Evolutionary conservation across 1,284 basidiomycete species (phyloP).

Genomic region (Prillingera fragicola): DNA sequence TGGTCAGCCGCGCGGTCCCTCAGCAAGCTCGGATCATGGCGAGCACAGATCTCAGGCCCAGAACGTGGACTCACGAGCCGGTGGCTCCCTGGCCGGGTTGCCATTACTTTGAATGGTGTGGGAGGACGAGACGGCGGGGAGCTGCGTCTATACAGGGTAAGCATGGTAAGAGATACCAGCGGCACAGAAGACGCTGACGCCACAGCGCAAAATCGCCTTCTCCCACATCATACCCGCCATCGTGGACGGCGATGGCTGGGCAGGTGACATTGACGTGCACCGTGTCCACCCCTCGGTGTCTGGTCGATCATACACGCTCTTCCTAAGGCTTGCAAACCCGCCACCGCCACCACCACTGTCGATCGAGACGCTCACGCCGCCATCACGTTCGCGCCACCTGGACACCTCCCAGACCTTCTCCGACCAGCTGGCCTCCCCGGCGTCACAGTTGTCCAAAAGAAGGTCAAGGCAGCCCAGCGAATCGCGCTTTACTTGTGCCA

Average conservation of each 20-base stretch:
- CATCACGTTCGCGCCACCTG: neutral
- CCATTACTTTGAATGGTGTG: constrained; percentile 6
- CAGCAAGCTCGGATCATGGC: neutral
- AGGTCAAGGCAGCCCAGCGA: constrained; percentile 7
- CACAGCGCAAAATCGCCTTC: constrained; percentile 7
- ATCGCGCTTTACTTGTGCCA: neutral
- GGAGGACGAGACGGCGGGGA: constrained; percentile 15
- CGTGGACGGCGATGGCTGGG: constrained; percentile 3
- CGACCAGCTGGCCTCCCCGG: neutral
- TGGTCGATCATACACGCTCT: constrained; percentile 4
- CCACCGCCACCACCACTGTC: neutral
- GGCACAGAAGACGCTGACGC: neutral
- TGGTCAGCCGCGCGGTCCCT: constrained; percentile 1
- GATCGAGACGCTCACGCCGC: neutral
- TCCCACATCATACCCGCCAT: constrained; percentile 1
- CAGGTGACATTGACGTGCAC: constrained; percentile 18
- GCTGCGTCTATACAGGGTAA: constrained; percentile 3
- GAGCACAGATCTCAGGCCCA: constrained; percentile 3
- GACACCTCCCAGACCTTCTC: neutral
- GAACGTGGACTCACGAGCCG: constrained; percentile 6
- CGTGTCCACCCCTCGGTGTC: constrained; percentile 13
- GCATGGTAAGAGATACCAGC: constrained; percentile 1
- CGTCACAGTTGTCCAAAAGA: neutral
- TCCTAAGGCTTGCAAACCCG: constrained; percentile 1
- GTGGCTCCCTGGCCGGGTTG: constrained; percentile 6